Evolutionary conservation across 192 early-diverging fungal genomes (phyloP), one percentile per base, ranked within the genome.

Genomic region (Gamsiella multidivaricata): DNA sequence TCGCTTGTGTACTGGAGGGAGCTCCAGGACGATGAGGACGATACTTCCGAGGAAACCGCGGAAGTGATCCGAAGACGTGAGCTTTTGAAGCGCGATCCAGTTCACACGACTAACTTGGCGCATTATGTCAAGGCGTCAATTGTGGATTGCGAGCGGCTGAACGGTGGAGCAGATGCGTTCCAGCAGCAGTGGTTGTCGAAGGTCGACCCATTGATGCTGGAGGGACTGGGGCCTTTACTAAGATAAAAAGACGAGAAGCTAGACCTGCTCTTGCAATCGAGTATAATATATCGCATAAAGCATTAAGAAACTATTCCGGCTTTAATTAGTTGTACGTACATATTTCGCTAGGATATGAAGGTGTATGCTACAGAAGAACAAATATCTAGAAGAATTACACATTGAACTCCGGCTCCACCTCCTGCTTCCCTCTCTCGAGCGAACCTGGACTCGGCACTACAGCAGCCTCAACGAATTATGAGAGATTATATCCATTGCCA

Each of bases 1-100:
- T 90, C 87, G 22, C 70, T 91, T 46, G 72, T 89, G 11, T 88
- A 89, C 64, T 82, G 85, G 73, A 76, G 82, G 55, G 81, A 88
- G 73, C 46, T 82, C 9, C 71, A 79, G 33, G 58, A 70, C 28
- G 85, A 85, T 32, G 84, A 87, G n/a, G 83, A 87, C 23, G 85
- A 86, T 45, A 61, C 56, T 15, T 80, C 80, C 9, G 84, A 85
- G 45, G 79, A 79, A 28, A 82, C 84, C 3, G 69, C 84, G n/a
- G 88, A 89, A 56, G 83, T 82, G 8, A 69, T 72, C n/a, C 80
- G 88, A 29, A 76, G 83, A 54, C 61, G 68, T 18, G 82, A 86
- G 56, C 70, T 91, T 25, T 79, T 85, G 39, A 80, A 84, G 25
- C 65, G 75, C 14, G 91, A 92, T 54, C 88, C 87, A 1, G 82